Evolutionary conservation across 2,329 filamentous ascomycete genomes (phyloP).

Genomic region (Ceratocystiopsis brevicomis): DNA sequence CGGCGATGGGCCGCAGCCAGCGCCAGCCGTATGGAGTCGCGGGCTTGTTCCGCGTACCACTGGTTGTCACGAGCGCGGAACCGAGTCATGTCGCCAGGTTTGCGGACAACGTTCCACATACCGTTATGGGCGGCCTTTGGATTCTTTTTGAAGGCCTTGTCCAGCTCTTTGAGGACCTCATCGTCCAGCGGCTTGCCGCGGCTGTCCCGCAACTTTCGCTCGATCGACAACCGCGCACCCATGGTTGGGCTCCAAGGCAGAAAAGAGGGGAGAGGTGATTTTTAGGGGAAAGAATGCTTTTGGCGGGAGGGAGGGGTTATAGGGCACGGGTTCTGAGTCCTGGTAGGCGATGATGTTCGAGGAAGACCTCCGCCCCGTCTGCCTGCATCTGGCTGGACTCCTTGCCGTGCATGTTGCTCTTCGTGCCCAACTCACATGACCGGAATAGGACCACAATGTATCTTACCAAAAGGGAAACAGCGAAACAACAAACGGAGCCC

Average conservation of each 20-base stretch:
- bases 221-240: constrained; percentile 3
- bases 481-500: too few species aligned
- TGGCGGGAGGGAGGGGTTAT: too few species aligned
- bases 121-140: constrained; percentile 4
- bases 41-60: constrained; percentile 4
- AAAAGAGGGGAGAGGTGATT: not conserved
- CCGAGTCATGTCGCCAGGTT: constrained; percentile 1
- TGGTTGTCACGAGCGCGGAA: constrained; percentile 5
- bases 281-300: too few species aligned
- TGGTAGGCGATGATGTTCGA: too few species aligned
- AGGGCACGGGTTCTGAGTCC: not conserved
- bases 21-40: constrained; percentile 3
- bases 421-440: too few species aligned
- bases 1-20: constrained; percentile 2
- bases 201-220: constrained; percentile 5
- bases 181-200: constrained; percentile 4
- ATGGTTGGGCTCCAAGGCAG: not conserved
- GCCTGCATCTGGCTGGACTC: too few species aligned
- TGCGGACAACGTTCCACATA: constrained; percentile 7
- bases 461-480: too few species aligned
- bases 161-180: constrained; percentile 3
- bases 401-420: too few species aligned
- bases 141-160: constrained; percentile 6
- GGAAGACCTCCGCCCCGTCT: too few species aligned
- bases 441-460: too few species aligned